phyloP scores from a whole-genome alignment of 1,284 basidiomycete species.

The Coriolopsis trogii region DNA sequence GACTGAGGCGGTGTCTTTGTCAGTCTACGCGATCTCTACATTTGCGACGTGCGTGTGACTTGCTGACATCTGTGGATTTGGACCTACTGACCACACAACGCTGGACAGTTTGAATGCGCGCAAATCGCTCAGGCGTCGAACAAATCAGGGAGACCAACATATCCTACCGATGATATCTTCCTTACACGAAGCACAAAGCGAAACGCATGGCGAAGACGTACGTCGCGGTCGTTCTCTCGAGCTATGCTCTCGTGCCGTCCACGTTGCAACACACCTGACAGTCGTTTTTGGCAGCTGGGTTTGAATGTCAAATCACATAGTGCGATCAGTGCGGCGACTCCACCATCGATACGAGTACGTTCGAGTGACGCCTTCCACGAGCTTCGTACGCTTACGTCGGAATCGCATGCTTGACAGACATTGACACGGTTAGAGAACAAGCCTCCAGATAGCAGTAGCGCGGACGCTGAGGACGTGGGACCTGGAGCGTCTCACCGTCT shows the following conservation, averaged over 20 bases:
- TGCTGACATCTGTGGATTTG: conserved; percentile 32
- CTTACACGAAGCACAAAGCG: conserved; percentile 17
- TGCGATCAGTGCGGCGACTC: conserved; percentile 1
- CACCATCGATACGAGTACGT: conserved; percentile 5
- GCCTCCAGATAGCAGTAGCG: no score
- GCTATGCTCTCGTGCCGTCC: neutral
- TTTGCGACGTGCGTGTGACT: conserved; percentile 46
- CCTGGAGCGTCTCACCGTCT: no score
- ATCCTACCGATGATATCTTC: conserved; percentile 20
- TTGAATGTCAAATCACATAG: conserved; percentile 4
- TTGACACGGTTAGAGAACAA: no score
- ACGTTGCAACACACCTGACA: neutral
- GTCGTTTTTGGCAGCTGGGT: neutral
- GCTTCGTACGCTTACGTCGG: no score
- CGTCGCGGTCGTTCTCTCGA: neutral
- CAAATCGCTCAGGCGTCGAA: conserved; percentile 22
- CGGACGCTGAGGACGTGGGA: no score
- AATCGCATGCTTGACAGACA: no score
- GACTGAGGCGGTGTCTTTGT: neutral
- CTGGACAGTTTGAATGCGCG: conserved; percentile 24
- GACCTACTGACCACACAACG: neutral
- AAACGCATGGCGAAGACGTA: conserved; percentile 11
- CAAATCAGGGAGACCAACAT: conserved; percentile 17
- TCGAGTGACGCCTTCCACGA: no score
- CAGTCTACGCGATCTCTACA: conserved; percentile 33